Evolutionary conservation across 1,139 yeast species (phyloP).

Genomic region (Kodamaea alishanica): DNA sequence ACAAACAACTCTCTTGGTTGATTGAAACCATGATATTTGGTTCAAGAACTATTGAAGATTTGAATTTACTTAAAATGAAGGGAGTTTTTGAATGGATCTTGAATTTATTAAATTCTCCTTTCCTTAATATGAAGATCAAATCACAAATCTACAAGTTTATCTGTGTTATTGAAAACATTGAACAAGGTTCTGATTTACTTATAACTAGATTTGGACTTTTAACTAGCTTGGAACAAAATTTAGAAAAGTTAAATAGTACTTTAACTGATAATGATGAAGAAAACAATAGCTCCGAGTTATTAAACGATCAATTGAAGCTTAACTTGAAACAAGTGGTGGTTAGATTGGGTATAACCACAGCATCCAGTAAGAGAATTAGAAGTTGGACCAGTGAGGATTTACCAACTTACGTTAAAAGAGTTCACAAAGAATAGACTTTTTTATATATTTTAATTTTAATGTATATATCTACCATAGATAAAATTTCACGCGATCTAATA

Average conservation of each 20-base stretch:
- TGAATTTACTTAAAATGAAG: slow-evolving; percentile 46
- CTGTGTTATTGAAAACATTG: slow-evolving; percentile 49
- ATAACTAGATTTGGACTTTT: slow-evolving; percentile 63
- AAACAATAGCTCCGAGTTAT: slow-evolving; percentile 7
- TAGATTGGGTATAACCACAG: slow-evolving; percentile 41
- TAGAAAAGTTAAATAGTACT: slow-evolving; percentile 13
- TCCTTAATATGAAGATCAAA: slow-evolving; percentile 37
- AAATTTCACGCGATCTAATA: too few relatives aligned
- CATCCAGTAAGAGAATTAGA: slow-evolving; percentile 49
- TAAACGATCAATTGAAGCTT: slow-evolving; percentile 35
- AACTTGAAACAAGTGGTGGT: slow-evolving; percentile 46
- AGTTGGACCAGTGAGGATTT: slow-evolving; percentile 61
- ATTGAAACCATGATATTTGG: slow-evolving; percentile 48
- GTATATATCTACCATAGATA: too few relatives aligned
- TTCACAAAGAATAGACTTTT: slow-evolving; percentile 17
- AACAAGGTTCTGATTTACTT: slow-evolving; percentile 59
- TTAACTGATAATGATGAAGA: slow-evolving; percentile 9
- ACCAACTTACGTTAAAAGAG: slow-evolving; percentile 40
- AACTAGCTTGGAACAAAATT: slow-evolving; percentile 44
- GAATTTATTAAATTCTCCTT: slow-evolving; percentile 52
- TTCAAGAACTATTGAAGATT: slow-evolving; percentile 45
- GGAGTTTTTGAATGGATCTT: slow-evolving; percentile 67
- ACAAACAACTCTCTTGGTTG: slow-evolving; percentile 66
- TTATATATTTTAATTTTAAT: too few relatives aligned
- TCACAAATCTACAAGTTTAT: slow-evolving; percentile 41